These are phyloP conservation scores for Globisporangium nunn DNA, from an alignment of 352 stramenopile genomes.

Conservation along the genomic window DNA sequence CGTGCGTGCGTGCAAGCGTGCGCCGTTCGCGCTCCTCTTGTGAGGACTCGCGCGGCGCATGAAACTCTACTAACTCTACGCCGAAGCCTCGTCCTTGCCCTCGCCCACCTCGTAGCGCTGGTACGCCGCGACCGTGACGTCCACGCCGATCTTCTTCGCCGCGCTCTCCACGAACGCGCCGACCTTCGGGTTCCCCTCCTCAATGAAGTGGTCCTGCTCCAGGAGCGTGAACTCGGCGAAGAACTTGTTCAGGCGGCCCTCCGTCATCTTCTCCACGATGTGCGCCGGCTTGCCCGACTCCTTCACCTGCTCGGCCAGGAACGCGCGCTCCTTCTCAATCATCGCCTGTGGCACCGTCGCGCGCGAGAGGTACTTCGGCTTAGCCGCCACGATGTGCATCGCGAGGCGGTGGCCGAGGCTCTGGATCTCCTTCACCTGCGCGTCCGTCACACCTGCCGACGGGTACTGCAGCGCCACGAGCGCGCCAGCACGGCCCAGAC, in stretches of 20 bases:
- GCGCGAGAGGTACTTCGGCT: slow-evolving; percentile 87
- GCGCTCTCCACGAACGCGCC: slow-evolving; percentile 61
- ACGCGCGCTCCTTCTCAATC: slow-evolving; percentile 88
- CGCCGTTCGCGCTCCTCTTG: background rate
- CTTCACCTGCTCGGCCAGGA: slow-evolving; percentile 87
- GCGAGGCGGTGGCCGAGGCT: slow-evolving; percentile 89
- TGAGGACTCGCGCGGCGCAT: background rate
- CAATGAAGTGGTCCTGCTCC: slow-evolving; percentile 92
- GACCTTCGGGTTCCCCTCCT: slow-evolving; percentile 89
- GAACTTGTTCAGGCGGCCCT: slow-evolving; percentile 91
- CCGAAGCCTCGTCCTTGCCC: slow-evolving; percentile 39
- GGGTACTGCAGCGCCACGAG: slow-evolving; percentile 87
- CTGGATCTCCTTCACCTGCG: slow-evolving; percentile 51
- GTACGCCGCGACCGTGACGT: slow-evolving; percentile 58
- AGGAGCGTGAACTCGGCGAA: slow-evolving; percentile 90
- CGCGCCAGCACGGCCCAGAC: slow-evolving; percentile 75
- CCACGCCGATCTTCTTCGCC: slow-evolving; percentile 57
- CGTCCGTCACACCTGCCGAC: slow-evolving; percentile 29
- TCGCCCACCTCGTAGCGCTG: slow-evolving; percentile 69
- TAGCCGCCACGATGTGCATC: slow-evolving; percentile 95
- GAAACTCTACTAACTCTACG: slow-evolving; percentile 12
- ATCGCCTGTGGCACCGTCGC: slow-evolving; percentile 78
- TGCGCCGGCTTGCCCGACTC: slow-evolving; percentile 84
- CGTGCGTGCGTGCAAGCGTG: background rate
- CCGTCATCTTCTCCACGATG: slow-evolving; percentile 93